phyloP scores from a whole-genome alignment of 768 basidiomycete genomes.

The Gloeopeniophorella convolvens region DNA sequence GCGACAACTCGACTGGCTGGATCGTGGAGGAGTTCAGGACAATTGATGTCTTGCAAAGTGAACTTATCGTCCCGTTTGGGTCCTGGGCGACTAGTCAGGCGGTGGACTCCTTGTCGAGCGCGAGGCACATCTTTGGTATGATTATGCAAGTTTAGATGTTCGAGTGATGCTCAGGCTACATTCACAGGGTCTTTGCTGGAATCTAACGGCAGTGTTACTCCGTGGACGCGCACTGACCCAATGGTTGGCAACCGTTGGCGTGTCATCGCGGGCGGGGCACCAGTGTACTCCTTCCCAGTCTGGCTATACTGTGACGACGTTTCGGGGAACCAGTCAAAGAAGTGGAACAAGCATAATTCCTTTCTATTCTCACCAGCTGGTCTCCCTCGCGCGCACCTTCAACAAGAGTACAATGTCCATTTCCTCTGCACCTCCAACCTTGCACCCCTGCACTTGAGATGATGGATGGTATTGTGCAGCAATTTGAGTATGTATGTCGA shows the following conservation, averaged over 20 bases:
- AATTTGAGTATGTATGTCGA: conserved; percentile 26
- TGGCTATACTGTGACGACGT: conserved; percentile 42
- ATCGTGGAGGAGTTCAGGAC: neutral
- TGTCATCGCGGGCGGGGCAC: neutral
- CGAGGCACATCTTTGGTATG: neutral
- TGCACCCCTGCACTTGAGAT: conserved; percentile 38
- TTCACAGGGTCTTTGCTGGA: neutral
- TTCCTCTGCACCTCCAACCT: conserved; percentile 36
- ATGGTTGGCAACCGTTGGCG: neutral
- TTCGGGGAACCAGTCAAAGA: conserved; percentile 40
- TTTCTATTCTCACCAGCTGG: conserved; percentile 35
- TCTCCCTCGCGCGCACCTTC: conserved; percentile 27
- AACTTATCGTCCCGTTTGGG: neutral
- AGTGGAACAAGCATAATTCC: conserved; percentile 42
- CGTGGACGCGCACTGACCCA: neutral
- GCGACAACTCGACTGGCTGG: neutral
- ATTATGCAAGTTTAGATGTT: neutral
- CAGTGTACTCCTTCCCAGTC: conserved; percentile 29
- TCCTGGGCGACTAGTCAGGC: neutral
- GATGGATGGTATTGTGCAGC: conserved; percentile 28
- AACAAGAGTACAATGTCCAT: too few species aligned
- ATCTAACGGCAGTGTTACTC: neutral
- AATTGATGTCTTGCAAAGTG: neutral
- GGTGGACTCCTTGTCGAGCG: neutral
- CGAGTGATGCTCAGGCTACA: neutral